phyloP scores from a whole-genome alignment of 768 basidiomycete species.

The Aureoboletus auriporus region DNA sequence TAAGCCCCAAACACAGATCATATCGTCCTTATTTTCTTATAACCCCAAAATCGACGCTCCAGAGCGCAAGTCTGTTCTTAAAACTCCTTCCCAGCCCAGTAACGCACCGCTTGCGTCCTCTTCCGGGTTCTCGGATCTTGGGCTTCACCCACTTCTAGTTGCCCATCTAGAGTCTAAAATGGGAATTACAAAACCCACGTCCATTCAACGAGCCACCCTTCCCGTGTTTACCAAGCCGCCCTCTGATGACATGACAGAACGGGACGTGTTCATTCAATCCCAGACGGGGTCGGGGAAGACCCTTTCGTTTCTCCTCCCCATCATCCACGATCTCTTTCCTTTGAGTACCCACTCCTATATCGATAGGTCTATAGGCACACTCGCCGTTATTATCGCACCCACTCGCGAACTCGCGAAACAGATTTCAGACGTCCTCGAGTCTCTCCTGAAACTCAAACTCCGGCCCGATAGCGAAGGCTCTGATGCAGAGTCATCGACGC shows the following conservation, averaged over 20 bases:
- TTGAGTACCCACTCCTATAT: constrained; percentile 89
- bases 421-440: constrained; percentile 91
- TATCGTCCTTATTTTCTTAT: constrained; percentile 86
- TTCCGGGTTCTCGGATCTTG: constrained; percentile 78
- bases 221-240: constrained; percentile 52
- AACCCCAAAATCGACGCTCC: constrained; percentile 67
- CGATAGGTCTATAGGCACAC: constrained; percentile 90
- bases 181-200: constrained; percentile 80
- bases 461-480: constrained; percentile 53
- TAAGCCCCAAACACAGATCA: constrained; percentile 52
- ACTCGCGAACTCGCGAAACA: constrained; percentile 96
- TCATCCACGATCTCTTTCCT: constrained; percentile 91
- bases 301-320: constrained; percentile 87
- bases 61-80: constrained; percentile 19
- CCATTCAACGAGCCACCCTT: constrained; percentile 76
- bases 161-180: constrained; percentile 78
- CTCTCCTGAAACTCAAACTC: constrained; percentile 71
- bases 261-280: constrained; percentile 91
- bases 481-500: constrained; percentile 39
- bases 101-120: constrained; percentile 79
- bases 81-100: constrained; percentile 49
- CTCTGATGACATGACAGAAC: constrained; percentile 35
- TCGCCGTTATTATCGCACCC: constrained; percentile 92
- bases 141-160: constrained; percentile 76
- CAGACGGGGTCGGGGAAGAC: constrained; percentile 99